Evolutionary conservation across 345 rosid genomes (phyloP), one percentile per base, ranked within the genome.

Genomic region (Eucalyptus pauciflora): DNA sequence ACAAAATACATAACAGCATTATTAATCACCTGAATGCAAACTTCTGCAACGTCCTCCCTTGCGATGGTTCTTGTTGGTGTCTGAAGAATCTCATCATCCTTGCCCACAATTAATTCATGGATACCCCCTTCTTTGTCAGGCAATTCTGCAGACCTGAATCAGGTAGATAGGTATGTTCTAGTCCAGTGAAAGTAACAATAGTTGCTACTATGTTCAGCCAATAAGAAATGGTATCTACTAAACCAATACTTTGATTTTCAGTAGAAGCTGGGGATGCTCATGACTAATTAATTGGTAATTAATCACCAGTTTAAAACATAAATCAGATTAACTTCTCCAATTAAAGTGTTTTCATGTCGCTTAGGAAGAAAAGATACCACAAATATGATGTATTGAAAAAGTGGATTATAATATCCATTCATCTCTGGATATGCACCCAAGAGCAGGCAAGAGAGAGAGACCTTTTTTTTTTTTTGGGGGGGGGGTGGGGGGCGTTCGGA

Each of bases 41-140:
- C 98, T 94, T 96, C 97, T 10, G 99, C 99, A 49, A 96, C 98
- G 91, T 97, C 99, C 81, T 94, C 93, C 88, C 99, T 93, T 20
- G 96, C 92, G 24, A 97, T 96, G 54, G 96, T 90, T 91, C 92
- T 96, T 85, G 96, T 96, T 17, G 95, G 97, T 17, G 99, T 96
- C 94, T 96, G 93, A 29, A 96, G 97, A 93, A 98, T 98, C 93
- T 95, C 99, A 46, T 98, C 99, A 48, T 98, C 94, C 92, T 98
- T 96, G 46, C 99, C 98, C 8, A 98, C 93, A 41, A 98, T 91
- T 89, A 96, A 87, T 90, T 98, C 99, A 50, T 96, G 93, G 31
- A 96, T 87, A 86, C 99, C 98, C 54, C 98, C 99, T 33, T 95
- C 99, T 89, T 91, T 96, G 86, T 97, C 99, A 91, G 94, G 99